Base-by-base conservation (phyloP, 2,329 filamentous ascomycete genomes). In the Fusarium heterosporum region DNA sequence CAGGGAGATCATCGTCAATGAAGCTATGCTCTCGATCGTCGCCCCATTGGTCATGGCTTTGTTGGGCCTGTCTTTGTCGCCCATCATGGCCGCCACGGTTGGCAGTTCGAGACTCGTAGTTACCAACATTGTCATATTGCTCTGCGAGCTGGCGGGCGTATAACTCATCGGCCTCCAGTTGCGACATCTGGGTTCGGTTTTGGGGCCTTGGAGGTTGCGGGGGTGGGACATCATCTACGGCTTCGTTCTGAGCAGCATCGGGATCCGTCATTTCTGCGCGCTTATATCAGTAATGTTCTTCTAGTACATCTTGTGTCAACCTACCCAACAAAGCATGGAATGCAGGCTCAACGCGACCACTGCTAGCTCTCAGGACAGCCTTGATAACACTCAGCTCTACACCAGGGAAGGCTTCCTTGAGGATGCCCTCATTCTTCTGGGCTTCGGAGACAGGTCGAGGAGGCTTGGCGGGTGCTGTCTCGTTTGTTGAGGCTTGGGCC, bases 81-180 rank as follows among this genome's bases (percentile, higher is more conserved):
- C 52, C 55, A 22, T 61, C 64, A 19, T 56, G 48, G 4, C n/a
- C 40, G 52, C 76, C 73, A 40, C 80, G 80, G 72, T 81, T 85
- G 52, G 81, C 80, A 3, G 85, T 87, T 64, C 86, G 82, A 16
- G 81, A 81, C 72, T 87, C 87, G 76, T 89, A 89, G 26, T 82
- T 82, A 62, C 84, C 83, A 49, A 82, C 81, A 59, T 85, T 89
- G 69, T 93, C 89, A 79, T 94, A 98, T 72, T 97, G 93, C 78
- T 97, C 91, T 3, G 95, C 94, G 30, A 99, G 87, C 78, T 96
- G 94, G 64, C 96, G 91, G 32, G 95, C 95, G 79, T 97, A 97
- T 69, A 90, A 83, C 78, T 97, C 95, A 78, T 98, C 95, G 34
- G 93, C 89, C 78, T 97, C 93, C 54, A 99, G 76, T 81, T 99